Base-by-base conservation (phyloP, 352 stramenopile genomes). In the Phytopythium aichiense region DNA sequence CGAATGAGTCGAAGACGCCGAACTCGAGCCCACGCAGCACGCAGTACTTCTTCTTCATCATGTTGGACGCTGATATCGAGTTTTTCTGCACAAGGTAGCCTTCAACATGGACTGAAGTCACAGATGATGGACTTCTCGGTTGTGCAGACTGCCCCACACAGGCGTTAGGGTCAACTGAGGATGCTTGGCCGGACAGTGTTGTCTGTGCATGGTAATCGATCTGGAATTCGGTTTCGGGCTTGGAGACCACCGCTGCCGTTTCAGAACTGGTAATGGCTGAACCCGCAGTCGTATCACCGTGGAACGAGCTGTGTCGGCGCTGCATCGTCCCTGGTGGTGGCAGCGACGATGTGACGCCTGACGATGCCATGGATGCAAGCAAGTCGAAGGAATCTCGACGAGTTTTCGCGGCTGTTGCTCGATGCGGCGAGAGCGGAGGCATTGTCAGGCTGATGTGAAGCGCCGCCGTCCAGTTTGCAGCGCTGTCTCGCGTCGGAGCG, bases 301-400 rank as follows among this genome's bases (percentile, higher is more conserved):
- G n/a, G 25, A 58, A 31, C 13, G 53, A 58, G 53, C 53, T 58
- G 15, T 58, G 53, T 8, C 53, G 35, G 8, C 53, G 35, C 22
- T 58, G 53, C 22, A 48, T 58, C 8, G 48, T 54, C 48, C 28
- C 28, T 23, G 53, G 13, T 25, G 22, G 0, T 6, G 25, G 23
- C 2, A 18, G 2, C 2, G 20, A 37, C 9, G 53, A 38, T 33
- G 22, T 6, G 4, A 23, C 1, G 0, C 35, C 31, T 35, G 31
- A 6, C 33, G 52, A 46, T 1, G 60, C 12, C 38, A 51, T 65
- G 4, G 69, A 71, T 2, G 69, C 66, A 2, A 74, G 30, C 63
- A 92, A 66, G 48, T 92, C 83, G 56, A 92, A 91, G 18, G 83
- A 92, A 56, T 91, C 79, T 55, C 84, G 79, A 43, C 77, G 69